Base-by-base conservation (phyloP, 2,329 filamentous ascomycete genomes). In the Fusarium sororula region DNA sequence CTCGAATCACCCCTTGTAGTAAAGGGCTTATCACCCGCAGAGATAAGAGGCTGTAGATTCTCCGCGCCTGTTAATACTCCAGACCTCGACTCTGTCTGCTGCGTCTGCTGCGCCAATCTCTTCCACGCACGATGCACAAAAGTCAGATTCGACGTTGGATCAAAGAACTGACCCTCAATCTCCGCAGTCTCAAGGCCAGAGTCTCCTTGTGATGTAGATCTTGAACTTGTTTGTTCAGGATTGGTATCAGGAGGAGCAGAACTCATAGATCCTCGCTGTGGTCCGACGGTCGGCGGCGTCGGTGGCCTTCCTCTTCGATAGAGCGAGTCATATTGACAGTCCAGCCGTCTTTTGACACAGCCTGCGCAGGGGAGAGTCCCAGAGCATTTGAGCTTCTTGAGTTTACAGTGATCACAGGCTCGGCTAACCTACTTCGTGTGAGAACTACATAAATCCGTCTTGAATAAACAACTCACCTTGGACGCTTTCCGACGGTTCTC, bases 41-140 rank as follows among this genome's bases (percentile, higher is more conserved):
- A 68, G 63, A 84, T 85, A 3, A 88, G 80, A 0, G 83, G 82
- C 24, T 88, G 87, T 6, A 67, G 22, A 35, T 83, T 82, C 30
- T 83, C 82, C 17, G 63, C 44, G 0, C 65, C 65, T 35, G 65
- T 68, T 7, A 79, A 77, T 1, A 75, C 57, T 1, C 70, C 65
- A 12, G 70, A 61, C 1, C 68, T 64, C 6, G 70, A 68, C 4
- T 60, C 64, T 2, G 68, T 73, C 14, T 74, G 77, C 61, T 64
- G 75, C 5, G 83, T 84, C 63, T 87, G 83, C 54, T 85, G 84
- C 12, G 85, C 84, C 15, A 89, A 80, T 6, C 86, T 83, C 39
- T 84, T 84, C 84, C 85, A 87, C 6, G 87, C 87, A 6, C 87
- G 83, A 57, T 87, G 87, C 4, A 89, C 81, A 66, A 89, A 89